These are phyloP conservation scores for Dipteronia dyeriana DNA, from an alignment of 345 rosid genomes.

Conservation along the genomic window DNA sequence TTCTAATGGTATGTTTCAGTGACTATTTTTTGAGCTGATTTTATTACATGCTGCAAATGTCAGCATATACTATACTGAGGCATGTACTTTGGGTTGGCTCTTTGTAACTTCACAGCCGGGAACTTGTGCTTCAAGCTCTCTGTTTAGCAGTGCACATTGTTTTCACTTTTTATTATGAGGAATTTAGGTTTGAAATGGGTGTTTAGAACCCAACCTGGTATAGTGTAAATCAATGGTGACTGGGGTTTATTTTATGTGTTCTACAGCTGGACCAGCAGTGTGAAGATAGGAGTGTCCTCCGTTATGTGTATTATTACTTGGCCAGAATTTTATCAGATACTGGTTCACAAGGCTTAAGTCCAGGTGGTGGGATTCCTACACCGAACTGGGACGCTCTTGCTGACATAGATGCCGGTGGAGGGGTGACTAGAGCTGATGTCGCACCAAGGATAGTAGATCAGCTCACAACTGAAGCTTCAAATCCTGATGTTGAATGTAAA, in stretches of 20 bases:
- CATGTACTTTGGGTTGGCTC: background rate
- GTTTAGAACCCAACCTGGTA: background rate
- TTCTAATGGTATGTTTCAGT: slow-evolving; percentile 75
- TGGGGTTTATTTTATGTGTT: slow-evolving; percentile 25
- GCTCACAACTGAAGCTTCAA: slow-evolving; percentile 76
- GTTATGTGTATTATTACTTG: slow-evolving; percentile 98
- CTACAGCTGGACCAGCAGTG: slow-evolving; percentile 95
- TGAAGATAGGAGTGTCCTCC: slow-evolving; percentile 86
- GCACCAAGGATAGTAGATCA: slow-evolving; percentile 84
- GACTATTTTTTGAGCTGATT: background rate
- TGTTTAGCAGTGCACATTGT: background rate
- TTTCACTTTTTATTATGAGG: background rate
- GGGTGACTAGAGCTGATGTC: slow-evolving; percentile 99
- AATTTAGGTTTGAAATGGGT: background rate
- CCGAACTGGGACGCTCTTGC: slow-evolving; percentile 99
- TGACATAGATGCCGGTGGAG: slow-evolving; percentile 96
- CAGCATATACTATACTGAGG: background rate
- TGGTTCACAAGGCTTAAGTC: slow-evolving; percentile 78
- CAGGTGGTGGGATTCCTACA: slow-evolving; percentile 99
- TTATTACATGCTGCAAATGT: background rate
- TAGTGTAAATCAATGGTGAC: background rate
- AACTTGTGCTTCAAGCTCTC: background rate
- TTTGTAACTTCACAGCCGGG: background rate
- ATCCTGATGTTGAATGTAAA: slow-evolving; percentile 80
- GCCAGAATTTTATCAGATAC: slow-evolving; percentile 93